phyloP scores from a whole-genome alignment of 257 asterid genomes.

The Solanum raphanifolium region DNA sequence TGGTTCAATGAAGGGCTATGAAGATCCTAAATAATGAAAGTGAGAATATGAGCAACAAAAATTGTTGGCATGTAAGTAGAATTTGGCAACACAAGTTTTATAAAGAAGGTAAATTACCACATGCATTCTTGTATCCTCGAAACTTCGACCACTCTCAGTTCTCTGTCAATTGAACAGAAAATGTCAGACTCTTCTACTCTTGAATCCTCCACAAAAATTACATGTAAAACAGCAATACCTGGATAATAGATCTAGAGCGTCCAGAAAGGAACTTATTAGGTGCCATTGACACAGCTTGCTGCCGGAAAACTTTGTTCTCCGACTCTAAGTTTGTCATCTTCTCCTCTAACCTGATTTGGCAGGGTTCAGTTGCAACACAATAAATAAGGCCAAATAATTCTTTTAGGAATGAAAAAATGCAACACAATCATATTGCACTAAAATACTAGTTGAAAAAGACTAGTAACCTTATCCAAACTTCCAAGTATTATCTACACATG shows the following conservation, averaged over 20 bases:
- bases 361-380: not conserved
- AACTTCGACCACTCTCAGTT: slow-evolving; percentile 56
- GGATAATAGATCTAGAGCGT: slow-evolving; percentile 88
- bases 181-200: not conserved
- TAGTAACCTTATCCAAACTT: not conserved
- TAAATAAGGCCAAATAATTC: not conserved
- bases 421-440: not conserved
- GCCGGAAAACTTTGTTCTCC: slow-evolving; percentile 98
- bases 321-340: slow-evolving; percentile 78
- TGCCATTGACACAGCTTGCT: slow-evolving; percentile 90
- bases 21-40: slow-evolving; percentile 52
- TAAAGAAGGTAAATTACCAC: slow-evolving; percentile 43
- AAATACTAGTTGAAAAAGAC: not conserved
- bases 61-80: slow-evolving; percentile 1
- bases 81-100: slow-evolving; percentile 3
- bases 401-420: not conserved
- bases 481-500: not conserved
- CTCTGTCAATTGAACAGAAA: slow-evolving; percentile 53
- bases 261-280: slow-evolving; percentile 95
- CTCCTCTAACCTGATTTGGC: slow-evolving; percentile 73
- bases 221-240: slow-evolving; percentile 37
- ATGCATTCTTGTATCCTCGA: slow-evolving; percentile 50
- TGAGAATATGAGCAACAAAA: slow-evolving; percentile 7
- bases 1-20: slow-evolving; percentile 67
- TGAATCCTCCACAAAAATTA: not conserved